Conservation (phyloP, 192 early-diverging fungal genomes). For the Haplosporangium gracile region DNA sequence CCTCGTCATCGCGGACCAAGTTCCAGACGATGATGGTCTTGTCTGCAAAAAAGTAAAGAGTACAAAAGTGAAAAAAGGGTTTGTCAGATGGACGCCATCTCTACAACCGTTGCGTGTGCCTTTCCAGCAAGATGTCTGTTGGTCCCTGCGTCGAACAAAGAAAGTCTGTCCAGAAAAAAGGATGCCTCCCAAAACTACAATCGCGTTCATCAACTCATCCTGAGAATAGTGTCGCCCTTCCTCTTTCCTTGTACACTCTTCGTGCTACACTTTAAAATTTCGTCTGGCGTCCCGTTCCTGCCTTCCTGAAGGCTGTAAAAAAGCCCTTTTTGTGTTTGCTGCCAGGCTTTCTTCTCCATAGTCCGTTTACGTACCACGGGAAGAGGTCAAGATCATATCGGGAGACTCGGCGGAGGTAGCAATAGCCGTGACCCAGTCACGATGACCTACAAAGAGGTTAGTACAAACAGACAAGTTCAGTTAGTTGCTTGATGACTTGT, state of each 20-base stretch:
- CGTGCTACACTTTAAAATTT: background rate
- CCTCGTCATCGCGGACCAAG: constrained; percentile 90
- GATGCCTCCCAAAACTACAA: background rate
- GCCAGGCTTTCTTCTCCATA: background rate
- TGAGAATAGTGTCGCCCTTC: background rate
- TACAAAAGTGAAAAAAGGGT: background rate
- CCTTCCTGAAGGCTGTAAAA: background rate
- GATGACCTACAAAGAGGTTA: constrained; percentile 72
- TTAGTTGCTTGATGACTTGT: background rate
- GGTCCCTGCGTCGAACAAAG: background rate
- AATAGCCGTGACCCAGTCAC: constrained; percentile 95
- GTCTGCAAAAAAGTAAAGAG: constrained; percentile 66
- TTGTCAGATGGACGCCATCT: constrained; percentile 2
- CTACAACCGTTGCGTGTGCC: background rate
- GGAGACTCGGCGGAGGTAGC: constrained; percentile 97
- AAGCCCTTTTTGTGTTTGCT: background rate
- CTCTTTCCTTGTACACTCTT: background rate
- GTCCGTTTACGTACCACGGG: constrained; percentile 80
- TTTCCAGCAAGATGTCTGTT: constrained; percentile 9
- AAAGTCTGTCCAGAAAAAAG: background rate
- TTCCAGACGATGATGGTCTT: constrained; percentile 99
- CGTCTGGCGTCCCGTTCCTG: background rate
- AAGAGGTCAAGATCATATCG: constrained; percentile 97
- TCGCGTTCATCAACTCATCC: background rate
- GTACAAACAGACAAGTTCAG: background rate